Conservation (phyloP, 2,329 filamentous ascomycete genomes). For the Alternaria viburni region DNA sequence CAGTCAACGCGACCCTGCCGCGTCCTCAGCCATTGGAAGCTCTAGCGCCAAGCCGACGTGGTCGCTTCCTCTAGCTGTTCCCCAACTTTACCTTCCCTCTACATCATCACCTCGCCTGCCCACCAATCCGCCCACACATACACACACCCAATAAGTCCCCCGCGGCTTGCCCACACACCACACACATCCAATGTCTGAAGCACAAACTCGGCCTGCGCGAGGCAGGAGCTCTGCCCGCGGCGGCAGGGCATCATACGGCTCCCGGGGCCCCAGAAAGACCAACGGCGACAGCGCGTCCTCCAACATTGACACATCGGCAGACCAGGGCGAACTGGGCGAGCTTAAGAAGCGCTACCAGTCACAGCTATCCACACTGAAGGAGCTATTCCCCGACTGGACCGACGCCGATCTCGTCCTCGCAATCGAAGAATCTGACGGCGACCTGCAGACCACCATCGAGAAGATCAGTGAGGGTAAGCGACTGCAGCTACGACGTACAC, state of each 20-base stretch:
- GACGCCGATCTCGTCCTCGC: conserved; percentile 94
- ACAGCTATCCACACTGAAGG: conserved; percentile 82
- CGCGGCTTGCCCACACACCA: conserved; percentile 45
- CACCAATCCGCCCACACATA: conserved; percentile 31
- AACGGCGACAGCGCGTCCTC: conserved; percentile 74
- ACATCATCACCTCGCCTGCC: conserved; percentile 41
- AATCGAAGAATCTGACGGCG: conserved; percentile 84
- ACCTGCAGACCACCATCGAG: conserved; percentile 73
- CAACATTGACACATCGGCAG: conserved; percentile 69
- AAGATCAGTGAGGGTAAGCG: conserved; percentile 79
- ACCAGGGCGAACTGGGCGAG: conserved; percentile 88
- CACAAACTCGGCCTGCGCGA: conserved; percentile 84
- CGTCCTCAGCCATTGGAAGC: conserved; percentile 26
- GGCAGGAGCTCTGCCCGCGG: conserved; percentile 90
- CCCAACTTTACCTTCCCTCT: conserved; percentile 38
- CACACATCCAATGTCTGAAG: conserved; percentile 83
- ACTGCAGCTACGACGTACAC: background rate
- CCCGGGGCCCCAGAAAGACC: conserved; percentile 61
- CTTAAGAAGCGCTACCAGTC: conserved; percentile 87
- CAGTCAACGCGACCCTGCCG: conserved; percentile 26
- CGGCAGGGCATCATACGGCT: conserved; percentile 72
- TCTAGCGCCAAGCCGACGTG: conserved; percentile 36
- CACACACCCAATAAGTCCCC: conserved; percentile 21
- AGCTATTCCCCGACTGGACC: conserved; percentile 95
- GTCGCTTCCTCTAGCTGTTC: conserved; percentile 40